A percentile compares a stretch with the other conserved stretches of the same genome.
Conservation (phyloP, 371 early-diverging fungal species). For the Choanephora cucurbitarum region DNA sequence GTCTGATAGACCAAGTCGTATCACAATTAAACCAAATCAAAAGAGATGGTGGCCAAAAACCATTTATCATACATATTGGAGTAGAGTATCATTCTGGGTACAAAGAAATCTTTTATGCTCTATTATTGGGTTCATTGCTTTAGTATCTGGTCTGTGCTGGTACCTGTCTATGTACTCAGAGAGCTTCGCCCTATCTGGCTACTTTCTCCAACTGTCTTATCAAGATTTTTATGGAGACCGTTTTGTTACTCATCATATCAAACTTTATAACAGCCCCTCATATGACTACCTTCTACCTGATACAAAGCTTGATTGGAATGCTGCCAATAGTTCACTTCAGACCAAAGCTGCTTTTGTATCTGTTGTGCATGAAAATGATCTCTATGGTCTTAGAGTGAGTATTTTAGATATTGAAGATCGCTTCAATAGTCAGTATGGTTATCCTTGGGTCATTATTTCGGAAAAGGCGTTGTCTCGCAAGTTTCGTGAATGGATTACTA, state of each 20-base stretch:
- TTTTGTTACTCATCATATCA: constrained; percentile 10
- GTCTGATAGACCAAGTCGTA: background rate
- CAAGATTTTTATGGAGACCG: background rate
- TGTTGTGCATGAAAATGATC: constrained; percentile 27
- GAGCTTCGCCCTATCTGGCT: no score
- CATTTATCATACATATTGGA: constrained; percentile 2
- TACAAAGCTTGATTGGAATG: constrained; percentile 11
- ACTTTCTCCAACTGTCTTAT: background rate
- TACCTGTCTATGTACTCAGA: background rate
- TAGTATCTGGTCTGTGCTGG: background rate
- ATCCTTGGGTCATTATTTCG: constrained; percentile 43
- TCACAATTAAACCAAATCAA: background rate
- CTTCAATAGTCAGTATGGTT: constrained; percentile 31
- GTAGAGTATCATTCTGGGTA: background rate
- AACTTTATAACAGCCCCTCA: background rate
- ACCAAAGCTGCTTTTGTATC: constrained; percentile 35
- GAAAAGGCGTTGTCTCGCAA: constrained; percentile 27
- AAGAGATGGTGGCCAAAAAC: constrained; percentile 7
- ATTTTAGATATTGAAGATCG: constrained; percentile 36
- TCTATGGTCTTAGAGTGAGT: constrained; percentile 25
- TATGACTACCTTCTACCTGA: constrained; percentile 9
- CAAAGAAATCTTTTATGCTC: background rate
- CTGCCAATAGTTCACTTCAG: constrained; percentile 2
- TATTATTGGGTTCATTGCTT: background rate
- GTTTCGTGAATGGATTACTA: constrained; percentile 24